Evolutionary conservation across 345 rosid species (phyloP).

Genomic region (Mercurialis annua): DNA sequence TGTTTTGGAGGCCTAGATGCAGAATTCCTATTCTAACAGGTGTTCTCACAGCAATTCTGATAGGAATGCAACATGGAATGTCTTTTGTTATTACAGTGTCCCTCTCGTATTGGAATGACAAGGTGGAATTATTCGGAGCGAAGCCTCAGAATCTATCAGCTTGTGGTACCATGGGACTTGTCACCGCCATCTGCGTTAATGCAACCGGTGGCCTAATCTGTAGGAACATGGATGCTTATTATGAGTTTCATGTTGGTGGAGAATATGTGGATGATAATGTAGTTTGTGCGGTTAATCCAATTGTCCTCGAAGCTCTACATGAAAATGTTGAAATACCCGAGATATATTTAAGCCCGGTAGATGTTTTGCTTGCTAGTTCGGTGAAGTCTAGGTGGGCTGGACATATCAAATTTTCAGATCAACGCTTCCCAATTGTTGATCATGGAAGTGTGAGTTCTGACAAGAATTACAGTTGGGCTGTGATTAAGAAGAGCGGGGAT

Average conservation of each 20-base stretch:
- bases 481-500: conserved; percentile 13
- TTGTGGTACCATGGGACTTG: conserved; percentile 27
- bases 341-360: not conserved
- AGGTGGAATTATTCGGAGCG: not conserved
- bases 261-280: not conserved
- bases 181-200: conserved; percentile 21
- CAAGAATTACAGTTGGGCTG: conserved; percentile 1
- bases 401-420: conserved; percentile 10
- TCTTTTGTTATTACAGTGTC: conserved; percentile 13
- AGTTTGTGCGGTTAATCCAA: conserved; percentile 1
- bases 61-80: conserved; percentile 14
- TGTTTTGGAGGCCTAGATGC: conserved; percentile 22
- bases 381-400: conserved; percentile 11
- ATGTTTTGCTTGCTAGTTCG: conserved; percentile 12
- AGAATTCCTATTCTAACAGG: conserved; percentile 15
- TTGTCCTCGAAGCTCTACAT: conserved; percentile 17
- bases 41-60: conserved; percentile 14
- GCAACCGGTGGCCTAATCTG: not conserved
- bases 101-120: conserved; percentile 6
- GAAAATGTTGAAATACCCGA: conserved; percentile 18
- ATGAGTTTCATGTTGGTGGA: not conserved
- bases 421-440: conserved; percentile 4
- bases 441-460: not conserved
- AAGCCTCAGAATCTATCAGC: conserved; percentile 27
- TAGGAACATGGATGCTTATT: not conserved